Evolutionary conservation across 306 rosid species (phyloP).

Genomic region (Carpinus fangiana): DNA sequence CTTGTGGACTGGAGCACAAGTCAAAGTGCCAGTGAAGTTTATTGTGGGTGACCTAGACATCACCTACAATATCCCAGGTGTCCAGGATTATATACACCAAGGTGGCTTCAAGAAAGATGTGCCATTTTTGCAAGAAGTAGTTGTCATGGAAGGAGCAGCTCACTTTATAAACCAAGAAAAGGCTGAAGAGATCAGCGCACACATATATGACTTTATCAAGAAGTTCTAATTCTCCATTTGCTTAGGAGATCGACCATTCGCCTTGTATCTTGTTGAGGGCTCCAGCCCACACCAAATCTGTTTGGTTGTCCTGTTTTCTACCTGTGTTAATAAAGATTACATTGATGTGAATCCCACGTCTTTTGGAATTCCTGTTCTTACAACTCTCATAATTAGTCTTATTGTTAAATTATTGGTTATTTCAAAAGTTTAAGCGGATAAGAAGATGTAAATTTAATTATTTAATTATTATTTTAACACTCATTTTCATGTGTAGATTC

Average conservation of each 20-base stretch:
- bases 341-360: no score
- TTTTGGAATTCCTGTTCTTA: no score
- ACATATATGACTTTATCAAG: constrained; percentile 62
- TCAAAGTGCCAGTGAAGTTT: constrained; percentile 68
- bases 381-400: no score
- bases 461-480: no score
- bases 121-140: constrained; percentile 61
- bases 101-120: constrained; percentile 57
- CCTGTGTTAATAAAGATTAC: no score
- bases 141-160: constrained; percentile 61
- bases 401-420: no score
- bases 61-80: constrained; percentile 57
- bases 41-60: constrained; percentile 67
- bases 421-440: no score
- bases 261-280: no score
- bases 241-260: no score
- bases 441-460: no score
- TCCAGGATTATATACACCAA: constrained; percentile 50
- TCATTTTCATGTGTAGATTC: no score
- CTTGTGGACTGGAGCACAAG: constrained; percentile 59
- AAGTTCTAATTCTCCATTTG: constrained; percentile 39
- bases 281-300: neutral
- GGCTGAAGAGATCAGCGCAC: constrained; percentile 53
- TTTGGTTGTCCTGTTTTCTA: no score
- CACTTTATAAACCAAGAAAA: constrained; percentile 66